A percentile compares a stretch with the other conserved stretches of the same genome.
Conservation (phyloP, 208 protist genomes). For the Leishmania mexicana region DNA sequence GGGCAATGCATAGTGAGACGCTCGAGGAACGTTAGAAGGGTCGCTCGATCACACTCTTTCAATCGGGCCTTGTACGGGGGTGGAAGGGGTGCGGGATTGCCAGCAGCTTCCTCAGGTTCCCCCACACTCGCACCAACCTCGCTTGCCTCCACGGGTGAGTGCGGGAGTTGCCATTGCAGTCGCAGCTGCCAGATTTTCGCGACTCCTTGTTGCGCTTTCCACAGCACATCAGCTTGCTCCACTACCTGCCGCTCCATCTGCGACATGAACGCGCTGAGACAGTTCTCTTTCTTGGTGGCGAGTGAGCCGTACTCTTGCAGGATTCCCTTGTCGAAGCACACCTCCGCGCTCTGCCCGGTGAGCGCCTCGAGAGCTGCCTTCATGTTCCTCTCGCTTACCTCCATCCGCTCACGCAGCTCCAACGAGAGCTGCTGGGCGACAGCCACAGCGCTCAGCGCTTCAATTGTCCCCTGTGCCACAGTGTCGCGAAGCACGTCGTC, state of each 20-base stretch:
- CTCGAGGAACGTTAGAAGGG: slow-evolving; percentile 57
- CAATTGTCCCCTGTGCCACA: slow-evolving; percentile 34
- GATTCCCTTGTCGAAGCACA: slow-evolving; percentile 53
- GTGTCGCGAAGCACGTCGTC: slow-evolving; percentile 60
- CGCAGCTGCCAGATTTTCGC: slow-evolving; percentile 37
- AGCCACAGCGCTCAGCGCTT: slow-evolving; percentile 43
- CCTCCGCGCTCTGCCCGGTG: slow-evolving; percentile 50
- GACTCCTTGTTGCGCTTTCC: slow-evolving; percentile 53
- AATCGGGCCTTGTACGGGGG: slow-evolving; percentile 36
- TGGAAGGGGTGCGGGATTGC: slow-evolving; percentile 33
- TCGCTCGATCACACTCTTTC: slow-evolving; percentile 53
- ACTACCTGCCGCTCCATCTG: slow-evolving; percentile 48
- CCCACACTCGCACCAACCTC: not conserved
- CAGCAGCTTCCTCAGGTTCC: not conserved
- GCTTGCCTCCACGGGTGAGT: not conserved
- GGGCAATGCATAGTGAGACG: slow-evolving; percentile 42
- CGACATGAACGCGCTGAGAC: slow-evolving; percentile 44
- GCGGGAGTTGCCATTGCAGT: slow-evolving; percentile 11
- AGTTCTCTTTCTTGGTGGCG: slow-evolving; percentile 44
- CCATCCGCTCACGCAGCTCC: slow-evolving; percentile 64
- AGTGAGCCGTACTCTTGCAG: slow-evolving; percentile 48
- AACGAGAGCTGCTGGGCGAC: slow-evolving; percentile 46
- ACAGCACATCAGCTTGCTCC: slow-evolving; percentile 70
- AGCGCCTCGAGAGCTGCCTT: slow-evolving; percentile 40
- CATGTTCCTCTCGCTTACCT: slow-evolving; percentile 49